A percentile compares a stretch with the other conserved stretches of the same genome.
phyloP scores from a whole-genome alignment of 768 basidiomycete genomes.

The Xerocomellus amylosporus region DNA sequence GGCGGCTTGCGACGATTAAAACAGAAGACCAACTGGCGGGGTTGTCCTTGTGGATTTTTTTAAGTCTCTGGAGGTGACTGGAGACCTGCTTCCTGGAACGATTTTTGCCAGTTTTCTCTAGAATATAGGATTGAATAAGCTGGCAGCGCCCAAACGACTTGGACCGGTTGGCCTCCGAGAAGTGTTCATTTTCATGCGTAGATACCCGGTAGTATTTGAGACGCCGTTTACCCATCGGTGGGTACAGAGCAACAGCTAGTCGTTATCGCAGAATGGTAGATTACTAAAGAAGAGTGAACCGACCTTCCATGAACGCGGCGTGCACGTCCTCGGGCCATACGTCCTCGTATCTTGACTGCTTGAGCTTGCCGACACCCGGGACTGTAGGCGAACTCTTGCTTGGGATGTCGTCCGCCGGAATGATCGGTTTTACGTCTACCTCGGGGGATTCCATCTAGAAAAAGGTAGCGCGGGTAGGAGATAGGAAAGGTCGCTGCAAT shows the following conservation, averaged over 20 bases:
- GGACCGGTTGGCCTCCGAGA: conserved; percentile 7
- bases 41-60: conserved; percentile 34
- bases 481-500: conserved; percentile 1
- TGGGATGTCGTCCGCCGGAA: conserved; percentile 6
- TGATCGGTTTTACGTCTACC: conserved; percentile 15
- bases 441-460: conserved; percentile 22
- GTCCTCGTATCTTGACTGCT: conserved; percentile 34
- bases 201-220: conserved; percentile 32
- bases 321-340: conserved; percentile 36
- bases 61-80: conserved; percentile 38
- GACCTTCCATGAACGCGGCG: conserved; percentile 39
- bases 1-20: neutral
- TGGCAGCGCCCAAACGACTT: conserved; percentile 40
- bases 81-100: conserved; percentile 41
- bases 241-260: conserved; percentile 31
- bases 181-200: conserved; percentile 11
- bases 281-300: neutral
- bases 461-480: conserved; percentile 12
- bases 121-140: conserved; percentile 38
- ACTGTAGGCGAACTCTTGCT: neutral
- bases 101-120: conserved; percentile 38
- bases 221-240: conserved; percentile 37
- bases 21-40: conserved; percentile 29
- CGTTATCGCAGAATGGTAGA: conserved; percentile 9
- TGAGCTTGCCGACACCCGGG: conserved; percentile 15